Base-by-base conservation (phyloP, 305 asterid genomes). In the Solanum hybrid region DNA sequence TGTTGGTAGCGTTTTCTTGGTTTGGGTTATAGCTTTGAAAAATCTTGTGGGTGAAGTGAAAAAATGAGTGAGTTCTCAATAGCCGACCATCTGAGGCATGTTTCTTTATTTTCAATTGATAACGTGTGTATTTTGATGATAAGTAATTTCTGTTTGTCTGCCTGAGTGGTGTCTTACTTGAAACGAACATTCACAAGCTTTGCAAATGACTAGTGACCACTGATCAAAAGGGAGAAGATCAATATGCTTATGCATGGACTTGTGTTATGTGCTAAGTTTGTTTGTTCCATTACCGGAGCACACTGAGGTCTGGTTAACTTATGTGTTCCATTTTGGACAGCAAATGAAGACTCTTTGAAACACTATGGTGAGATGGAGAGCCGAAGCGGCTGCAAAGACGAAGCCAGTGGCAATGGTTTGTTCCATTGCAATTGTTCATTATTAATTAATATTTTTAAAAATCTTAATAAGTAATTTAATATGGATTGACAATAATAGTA, bases 331-430 rank as follows among this genome's bases (percentile, higher is more conserved):
- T 66, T 76, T 76, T 90, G 89, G 88, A 85, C 88, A 94, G 98
- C 91, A 27, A 93, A 93, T 64, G 90, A 87, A 88, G 95, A 87
- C 72, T 90, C 81, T 31, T 73, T 1, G 78, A 87, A 91, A 36
- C 90, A 87, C 92, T 78, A 10, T 9, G 89, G 69, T 76, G 91
- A 56, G 51, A 87, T 78, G 42, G 87, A 90, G 77, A 32, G 85
- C 35, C 85, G 2, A 15, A 78, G 88, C 84, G 51, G 72, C 31
- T 29, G 64, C 32, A 78, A 91, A 1, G 93, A 93, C 51, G 60
- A 89, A 89, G 35, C 89, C 51, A 93, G 93, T 82, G 95, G 93
- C 87, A 90, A 91, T 88, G 98, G 98, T 96, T 88, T 82, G 93
- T 92, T 84, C 45, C 4, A 69, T 27, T 87, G 38, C 88, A 75